Base-by-base conservation (phyloP, 169 alveolate species). In the Plasmodium yoelii region DNA sequence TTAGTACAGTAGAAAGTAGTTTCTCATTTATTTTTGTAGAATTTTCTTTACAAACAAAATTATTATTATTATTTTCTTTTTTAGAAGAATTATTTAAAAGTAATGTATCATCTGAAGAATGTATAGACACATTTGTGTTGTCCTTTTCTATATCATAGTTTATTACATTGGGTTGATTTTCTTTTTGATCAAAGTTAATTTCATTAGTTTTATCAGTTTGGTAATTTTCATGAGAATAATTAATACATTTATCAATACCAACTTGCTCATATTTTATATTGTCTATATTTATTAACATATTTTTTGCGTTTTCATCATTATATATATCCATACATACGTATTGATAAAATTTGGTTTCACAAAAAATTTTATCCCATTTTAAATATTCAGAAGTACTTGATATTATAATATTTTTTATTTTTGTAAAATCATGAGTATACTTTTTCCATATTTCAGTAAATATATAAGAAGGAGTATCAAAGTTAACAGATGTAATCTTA, bases 311-410 rank as follows among this genome's bases (percentile, higher is more conserved):
- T 18, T 73, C 71, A 15, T 57, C 72, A 26, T 73, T 6, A 13
- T 13, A 12, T 51, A 80, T 56, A 19, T 80, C 55, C 63, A 80
- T 22, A 56, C 82, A 80, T 67, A 80, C 15, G 7, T 80, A 80
- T 49, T 80, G 47, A 80, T 80, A 80, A 80, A 80, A 65, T 10
- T 80, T 51, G 5, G 13, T 18, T 44, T 80, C 84, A 26, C 90
- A 67, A 67, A 28, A 80, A 26, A 53, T 57, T 59, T 67, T 80
- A 49, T 80, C 90, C 15, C 53, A 67, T 55, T 67, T 80, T 61
- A 80, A 67, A 80, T 67, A 80, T 28, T 80, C 71, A 55, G 73
- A 80, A 61, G 65, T 51, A 59, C 90, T 65, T 12, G 64, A 59
- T 34, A 80, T 80, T 15, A 80, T 26, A 5, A 34, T 10, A 56